Percentiles rank a stretch among this genome's conserved stretches.
phyloP scores from a whole-genome alignment of 176 grass and related monocot genomes.

The Bromus sterilis region DNA sequence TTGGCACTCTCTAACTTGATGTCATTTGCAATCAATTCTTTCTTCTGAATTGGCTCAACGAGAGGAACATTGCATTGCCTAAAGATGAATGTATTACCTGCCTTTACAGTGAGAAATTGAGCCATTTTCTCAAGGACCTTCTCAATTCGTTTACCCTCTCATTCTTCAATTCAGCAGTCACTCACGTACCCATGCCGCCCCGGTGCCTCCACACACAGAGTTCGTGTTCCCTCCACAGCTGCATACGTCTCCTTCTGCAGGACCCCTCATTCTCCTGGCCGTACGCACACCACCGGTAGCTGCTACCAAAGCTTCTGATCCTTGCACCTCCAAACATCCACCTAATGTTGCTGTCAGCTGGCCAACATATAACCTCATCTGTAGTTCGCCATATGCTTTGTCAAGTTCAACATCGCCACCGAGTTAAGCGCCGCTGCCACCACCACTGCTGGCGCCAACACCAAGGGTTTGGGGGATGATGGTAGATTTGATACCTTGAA shows the following conservation, averaged over 20 bases:
- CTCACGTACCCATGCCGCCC: too few relatives aligned
- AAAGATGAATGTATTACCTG: neutral
- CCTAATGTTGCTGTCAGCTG: neutral
- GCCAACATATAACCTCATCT: neutral
- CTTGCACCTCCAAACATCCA: neutral
- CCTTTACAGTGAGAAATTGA: neutral
- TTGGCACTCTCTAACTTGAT: neutral
- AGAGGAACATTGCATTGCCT: neutral
- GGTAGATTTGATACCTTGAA: neutral
- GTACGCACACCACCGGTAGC: neutral
- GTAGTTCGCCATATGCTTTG: neutral
- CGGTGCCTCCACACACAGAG: neutral
- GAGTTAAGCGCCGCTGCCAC: neutral
- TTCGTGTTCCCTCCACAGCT: neutral
- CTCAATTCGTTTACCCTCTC: neutral
- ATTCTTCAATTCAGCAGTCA: neutral
- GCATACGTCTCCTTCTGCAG: neutral
- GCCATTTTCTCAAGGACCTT: neutral
- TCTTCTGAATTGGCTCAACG: neutral
- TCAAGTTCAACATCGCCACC: neutral
- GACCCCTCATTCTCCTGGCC: neutral
- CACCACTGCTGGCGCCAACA: neutral
- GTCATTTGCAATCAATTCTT: neutral
- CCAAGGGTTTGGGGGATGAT: neutral
- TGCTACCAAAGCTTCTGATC: neutral